Base-by-base conservation (phyloP, 805 yeast genomes). In the Yamadazyma sp. region DNA sequence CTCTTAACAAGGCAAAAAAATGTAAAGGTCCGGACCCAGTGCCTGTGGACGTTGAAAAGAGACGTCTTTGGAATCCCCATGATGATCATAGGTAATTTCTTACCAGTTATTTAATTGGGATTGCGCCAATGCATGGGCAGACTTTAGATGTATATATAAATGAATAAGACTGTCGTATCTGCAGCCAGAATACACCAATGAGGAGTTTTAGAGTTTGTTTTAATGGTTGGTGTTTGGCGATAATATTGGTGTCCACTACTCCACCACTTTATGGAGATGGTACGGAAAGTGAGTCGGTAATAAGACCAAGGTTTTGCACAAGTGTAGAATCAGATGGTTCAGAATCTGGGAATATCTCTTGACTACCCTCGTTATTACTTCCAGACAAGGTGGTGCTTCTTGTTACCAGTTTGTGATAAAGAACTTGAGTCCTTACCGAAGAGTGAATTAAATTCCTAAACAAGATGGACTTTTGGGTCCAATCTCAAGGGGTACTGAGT, bases 61-160 rank as follows among this genome's bases (percentile, higher is more conserved):
- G 98, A 91, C 56, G 95, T 91, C 12, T 91, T 93, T 63, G 97
- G 96, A 6, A 82, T 91, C 37, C 99, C 99, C 11, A 83, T 93
- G 88, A 90, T 91, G 95, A 83, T 93, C 15, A 77, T 91, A 22
- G 98, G 96, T 12, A 93, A 88, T 55, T 91, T 91, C 57, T 67
- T 91, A 50, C 98, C 97, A 0, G 82, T 87, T 18, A 44, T 78
- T 33, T 33, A n/a, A 30, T 11, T 6, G 33, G n/a, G n/a, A n/a
- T n/a, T n/a, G n/a, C n/a, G n/a, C n/a, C n/a, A n/a, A n/a, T n/a
- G n/a, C n/a, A n/a, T n/a, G n/a, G n/a, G n/a, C n/a, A n/a, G n/a
- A n/a, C n/a, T n/a, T n/a, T n/a, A n/a, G n/a, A n/a, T n/a, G n/a
- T n/a, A n/a, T n/a, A n/a, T n/a, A n/a, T n/a, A n/a, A n/a, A n/a